Percentiles rank a stretch among this genome's conserved stretches.
Conservation (phyloP, 495 filamentous ascomycete genomes). For the Aspergillus ellipticus region DNA sequence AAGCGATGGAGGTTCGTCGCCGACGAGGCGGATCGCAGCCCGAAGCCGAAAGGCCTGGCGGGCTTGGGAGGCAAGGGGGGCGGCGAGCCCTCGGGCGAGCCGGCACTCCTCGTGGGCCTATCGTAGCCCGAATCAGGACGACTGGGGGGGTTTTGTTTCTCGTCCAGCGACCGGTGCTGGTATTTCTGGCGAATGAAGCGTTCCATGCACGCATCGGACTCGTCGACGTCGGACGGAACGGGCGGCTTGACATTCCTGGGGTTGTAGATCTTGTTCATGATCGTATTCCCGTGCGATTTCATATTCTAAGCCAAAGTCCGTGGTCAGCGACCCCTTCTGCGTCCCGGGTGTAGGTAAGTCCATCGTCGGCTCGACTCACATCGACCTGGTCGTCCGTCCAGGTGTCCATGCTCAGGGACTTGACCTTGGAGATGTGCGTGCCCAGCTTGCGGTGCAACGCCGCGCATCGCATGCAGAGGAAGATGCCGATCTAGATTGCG, state of each 20-base stretch:
- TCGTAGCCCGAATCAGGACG: conserved; percentile 37
- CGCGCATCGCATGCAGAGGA: conserved; percentile 97
- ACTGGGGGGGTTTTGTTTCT: conserved; percentile 45
- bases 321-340: conserved; percentile 2
- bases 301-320: conserved; percentile 62
- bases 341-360: neutral
- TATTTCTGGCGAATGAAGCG: conserved; percentile 94
- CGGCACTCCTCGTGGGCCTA: neutral
- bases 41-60: conserved; percentile 69
- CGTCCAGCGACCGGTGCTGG: conserved; percentile 58
- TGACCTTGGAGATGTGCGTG: conserved; percentile 97
- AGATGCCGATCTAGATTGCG: conserved; percentile 74
- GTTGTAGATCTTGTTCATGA: conserved; percentile 85
- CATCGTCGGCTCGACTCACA: conserved; percentile 48
- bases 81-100: conserved; percentile 50
- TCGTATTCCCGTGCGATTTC: conserved; percentile 81
- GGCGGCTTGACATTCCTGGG: conserved; percentile 74
- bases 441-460: conserved; percentile 93
- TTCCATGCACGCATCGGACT: conserved; percentile 89
- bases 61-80: conserved; percentile 86
- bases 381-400: conserved; percentile 96
- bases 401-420: conserved; percentile 95
- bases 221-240: conserved; percentile 83
- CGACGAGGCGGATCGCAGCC: conserved; percentile 66
- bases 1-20: conserved; percentile 52